Evolutionary conservation across 441 rosid species (phyloP), one percentile per base, ranked within the genome.

Genomic region (Monsonia emarginata): DNA sequence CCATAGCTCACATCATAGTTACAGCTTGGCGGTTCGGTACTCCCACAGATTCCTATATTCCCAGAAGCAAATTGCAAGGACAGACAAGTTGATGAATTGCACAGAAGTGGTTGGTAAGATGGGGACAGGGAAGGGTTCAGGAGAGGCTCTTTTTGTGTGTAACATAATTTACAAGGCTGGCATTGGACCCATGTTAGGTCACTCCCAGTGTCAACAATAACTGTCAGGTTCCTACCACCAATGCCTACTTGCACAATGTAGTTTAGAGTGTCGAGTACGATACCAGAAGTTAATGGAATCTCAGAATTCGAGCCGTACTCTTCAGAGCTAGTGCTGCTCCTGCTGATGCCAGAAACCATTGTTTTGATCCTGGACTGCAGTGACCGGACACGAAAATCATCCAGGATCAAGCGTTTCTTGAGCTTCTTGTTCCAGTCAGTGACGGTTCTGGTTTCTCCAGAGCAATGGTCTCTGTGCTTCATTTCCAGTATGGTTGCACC

Each of bases 141-240:
- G 34, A 90, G 61, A 69, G 97, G 90, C 59, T 81, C 97, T 63
- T 81, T 73, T 66, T 93, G 98, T 66, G 72, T 79, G 75, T 88
- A 86, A 76, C 98, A 90, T 5, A 64, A 71, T 58, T 63, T 83
- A 73, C 98, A 93, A 32, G 98, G 97, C 52, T 79, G 88, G 77
- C 98, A 93, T 68, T 90, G 98, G 56, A 93, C 88, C 98, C 97
- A 93, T 2, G 93, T 90, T 73, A 93, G 80, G 70, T 93, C 98
- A 62, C 98, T 93, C 65, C 98, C 98, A 0, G 96, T 93, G 68
- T 93, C 97, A 14, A 87, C 92, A 31, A 93, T 88, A 26, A 88
- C 82, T 34, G 80, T 85, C 87, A 85, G 75, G 28, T 85, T 83
- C 63, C 59, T 69, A 24, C 85, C 84, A 1, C 91, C 96, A 52